Evolutionary conservation across 352 stramenopile genomes (phyloP), one percentile per base, ranked within the genome.

Genomic region (Phytophthora sp.): DNA sequence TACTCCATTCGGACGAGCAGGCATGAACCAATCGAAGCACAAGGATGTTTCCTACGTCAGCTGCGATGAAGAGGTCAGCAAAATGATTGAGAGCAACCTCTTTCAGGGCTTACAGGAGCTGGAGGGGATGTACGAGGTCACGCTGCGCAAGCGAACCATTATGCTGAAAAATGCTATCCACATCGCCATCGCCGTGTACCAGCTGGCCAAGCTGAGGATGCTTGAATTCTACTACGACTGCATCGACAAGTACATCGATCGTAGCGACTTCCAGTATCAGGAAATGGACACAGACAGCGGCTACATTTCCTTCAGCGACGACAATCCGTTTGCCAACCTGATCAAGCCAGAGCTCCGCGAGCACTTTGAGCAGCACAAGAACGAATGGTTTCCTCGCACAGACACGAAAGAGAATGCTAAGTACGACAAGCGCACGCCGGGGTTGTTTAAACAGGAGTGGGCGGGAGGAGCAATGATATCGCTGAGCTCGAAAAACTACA

Each of bases 171-270:
- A 47, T 23, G 33, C 33, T 3, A 57, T 57, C 33, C 50, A 57
- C 20, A 31, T 57, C 0, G 39, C 50, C 0, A 47, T 57, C 36
- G 50, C 50, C 20, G 29, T 57, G 21, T 57, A 57, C 26, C 50
- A 46, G 33, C 50, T 57, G 8, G 50, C 50, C 29, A 57, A 57
- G 23, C 50, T 57, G 35, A 31, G 50, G 4, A 57, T 47, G 50
- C 50, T n/a, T n/a, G n/a, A n/a, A n/a, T n/a, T n/a, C n/a, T n/a
- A n/a, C n/a, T n/a, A n/a, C n/a, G n/a, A n/a, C n/a, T n/a, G n/a
- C n/a, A n/a, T n/a, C n/a, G n/a, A n/a, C n/a, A n/a, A n/a, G n/a
- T n/a, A n/a, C n/a, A n/a, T n/a, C n/a, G n/a, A n/a, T n/a, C n/a
- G n/a, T n/a, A n/a, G n/a, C n/a, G n/a, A n/a, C n/a, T n/a, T n/a